A percentile compares a stretch with the other conserved stretches of the same genome.
Evolutionary conservation across 2,329 filamentous ascomycete species (phyloP).

Genomic region (Aureobasidium namibiae): DNA sequence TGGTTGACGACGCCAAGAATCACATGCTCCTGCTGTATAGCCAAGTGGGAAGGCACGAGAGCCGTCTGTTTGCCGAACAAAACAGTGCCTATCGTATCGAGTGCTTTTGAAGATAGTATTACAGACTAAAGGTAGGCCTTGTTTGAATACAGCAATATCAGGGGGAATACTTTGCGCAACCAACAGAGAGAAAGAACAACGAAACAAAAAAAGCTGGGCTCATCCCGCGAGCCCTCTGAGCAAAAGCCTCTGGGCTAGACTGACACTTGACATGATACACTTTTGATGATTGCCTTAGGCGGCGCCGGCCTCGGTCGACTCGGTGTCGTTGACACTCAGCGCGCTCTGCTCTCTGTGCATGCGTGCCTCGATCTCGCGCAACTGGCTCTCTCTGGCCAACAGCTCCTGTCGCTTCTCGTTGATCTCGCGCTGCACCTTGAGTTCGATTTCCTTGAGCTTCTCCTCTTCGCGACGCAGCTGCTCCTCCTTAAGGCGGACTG

Average conservation of each 20-base stretch:
- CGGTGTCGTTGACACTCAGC: constrained; percentile 16
- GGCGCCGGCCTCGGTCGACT: constrained; percentile 17
- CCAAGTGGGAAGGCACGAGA: background rate
- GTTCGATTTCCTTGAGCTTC: constrained; percentile 98
- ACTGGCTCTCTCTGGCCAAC: constrained; percentile 91
- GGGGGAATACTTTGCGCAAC: constrained; percentile 12
- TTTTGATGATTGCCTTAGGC: constrained; percentile 7
- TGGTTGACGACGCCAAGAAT: constrained; percentile 2
- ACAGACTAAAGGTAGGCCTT: constrained; percentile 10
- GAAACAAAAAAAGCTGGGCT: constrained; percentile 6
- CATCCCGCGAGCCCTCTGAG: background rate
- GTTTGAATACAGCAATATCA: constrained; percentile 14
- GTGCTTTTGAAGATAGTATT: constrained; percentile 11
- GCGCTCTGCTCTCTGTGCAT: constrained; percentile 61
- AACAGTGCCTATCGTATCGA: background rate
- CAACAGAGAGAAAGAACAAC: constrained; percentile 7
- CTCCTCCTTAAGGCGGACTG: constrained; percentile 98
- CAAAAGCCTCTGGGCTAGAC: background rate
- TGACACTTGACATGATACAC: constrained; percentile 1
- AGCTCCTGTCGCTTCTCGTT: constrained; percentile 99
- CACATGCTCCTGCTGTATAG: background rate
- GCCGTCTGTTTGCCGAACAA: background rate
- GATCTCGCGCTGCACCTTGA: constrained; percentile 99
- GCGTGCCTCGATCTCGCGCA: constrained; percentile 96
- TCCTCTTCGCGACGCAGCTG: constrained; percentile 98